A percentile compares a stretch with the other conserved stretches of the same genome.
Conservation (phyloP, 495 filamentous ascomycete genomes). For the Neurospora sp. region DNA sequence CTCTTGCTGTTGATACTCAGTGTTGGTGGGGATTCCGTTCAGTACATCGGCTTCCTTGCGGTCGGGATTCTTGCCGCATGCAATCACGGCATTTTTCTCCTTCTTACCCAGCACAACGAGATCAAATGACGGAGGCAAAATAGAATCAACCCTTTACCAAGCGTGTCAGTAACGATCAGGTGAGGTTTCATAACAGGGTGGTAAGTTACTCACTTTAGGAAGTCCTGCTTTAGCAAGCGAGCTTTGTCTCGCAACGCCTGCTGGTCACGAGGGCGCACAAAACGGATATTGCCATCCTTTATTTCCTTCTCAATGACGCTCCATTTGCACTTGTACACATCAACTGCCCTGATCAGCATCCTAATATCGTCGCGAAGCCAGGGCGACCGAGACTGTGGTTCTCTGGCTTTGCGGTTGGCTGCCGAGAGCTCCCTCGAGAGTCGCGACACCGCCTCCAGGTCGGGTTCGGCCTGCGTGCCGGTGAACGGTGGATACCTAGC, state of each 20-base stretch:
- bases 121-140: slow-evolving; percentile 40
- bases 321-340: slow-evolving; percentile 42
- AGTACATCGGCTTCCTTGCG: slow-evolving; percentile 32
- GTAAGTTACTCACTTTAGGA: slow-evolving; percentile 39
- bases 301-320: slow-evolving; percentile 35
- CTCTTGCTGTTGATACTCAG: slow-evolving; percentile 5
- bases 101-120: slow-evolving; percentile 38
- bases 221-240: slow-evolving; percentile 50
- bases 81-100: slow-evolving; percentile 32
- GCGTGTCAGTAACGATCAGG: not conserved
- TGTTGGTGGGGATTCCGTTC: slow-evolving; percentile 24
- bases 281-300: slow-evolving; percentile 16
- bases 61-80: slow-evolving; percentile 32
- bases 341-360: slow-evolving; percentile 41
- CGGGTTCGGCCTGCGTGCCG: slow-evolving; percentile 13
- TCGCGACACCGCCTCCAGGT: slow-evolving; percentile 17
- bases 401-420: slow-evolving; percentile 12
- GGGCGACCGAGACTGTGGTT: slow-evolving; percentile 35
- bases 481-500: slow-evolving; percentile 16
- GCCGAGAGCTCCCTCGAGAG: slow-evolving; percentile 16
- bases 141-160: slow-evolving; percentile 15
- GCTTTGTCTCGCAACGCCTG: slow-evolving; percentile 60
- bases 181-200: not conserved
- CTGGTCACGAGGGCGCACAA: slow-evolving; percentile 41
- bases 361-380: slow-evolving; percentile 37